Evolutionary conservation across 2,329 filamentous ascomycete genomes (phyloP), one percentile per base, ranked within the genome.

Genomic region (Paraconiothyrium brasiliense): DNA sequence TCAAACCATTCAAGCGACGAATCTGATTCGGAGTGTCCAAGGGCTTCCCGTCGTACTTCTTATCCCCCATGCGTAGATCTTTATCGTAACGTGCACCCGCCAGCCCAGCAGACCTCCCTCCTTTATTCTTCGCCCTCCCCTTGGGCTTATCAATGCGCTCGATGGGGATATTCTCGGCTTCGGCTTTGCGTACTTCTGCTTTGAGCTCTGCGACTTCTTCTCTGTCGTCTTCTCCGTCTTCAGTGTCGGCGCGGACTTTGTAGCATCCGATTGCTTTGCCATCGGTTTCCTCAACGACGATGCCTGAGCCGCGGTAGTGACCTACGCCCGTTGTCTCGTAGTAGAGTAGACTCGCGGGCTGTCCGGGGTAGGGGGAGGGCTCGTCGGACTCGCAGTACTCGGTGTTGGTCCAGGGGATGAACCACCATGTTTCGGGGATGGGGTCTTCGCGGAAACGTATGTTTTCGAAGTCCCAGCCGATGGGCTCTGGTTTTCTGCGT

Each of bases 391-490:
- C 5, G 24, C 10, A 41, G 3, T 48, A 10, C 22, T 41, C 32
- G 8, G 51, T 59, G 27, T 59, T 41, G 10, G 2, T 16, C 58
- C 58, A 59, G 8, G 51, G 51, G 10, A 59, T 24, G 35, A 59
- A 59, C 43, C 58, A 55, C 50, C 41, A 59, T 32, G 22, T 32
- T 2, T 35, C 39, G 6, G 49, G 41, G 22, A 59, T 43, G 3
- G 50, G 43, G 4, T 39, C 43, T 24, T 43, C 35, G 7, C 50
- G 20, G 35, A 46, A 37, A 9, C 22, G 14, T 5, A 59, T n/a
- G 34, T 55, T 34, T 44, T 49, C 35, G 20, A 59, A 59, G 35
- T 55, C 24, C 58, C 58, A 59, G 11, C 58, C 50, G 50, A 55
- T 34, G 16, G 58, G 58, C 34, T 59, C 58, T n/a, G 14, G 6